A percentile compares a stretch with the other conserved stretches of the same genome.
These are phyloP conservation scores for Gossypium schwendimanii DNA, from an alignment of 441 rosid species.

Conservation along the genomic window DNA sequence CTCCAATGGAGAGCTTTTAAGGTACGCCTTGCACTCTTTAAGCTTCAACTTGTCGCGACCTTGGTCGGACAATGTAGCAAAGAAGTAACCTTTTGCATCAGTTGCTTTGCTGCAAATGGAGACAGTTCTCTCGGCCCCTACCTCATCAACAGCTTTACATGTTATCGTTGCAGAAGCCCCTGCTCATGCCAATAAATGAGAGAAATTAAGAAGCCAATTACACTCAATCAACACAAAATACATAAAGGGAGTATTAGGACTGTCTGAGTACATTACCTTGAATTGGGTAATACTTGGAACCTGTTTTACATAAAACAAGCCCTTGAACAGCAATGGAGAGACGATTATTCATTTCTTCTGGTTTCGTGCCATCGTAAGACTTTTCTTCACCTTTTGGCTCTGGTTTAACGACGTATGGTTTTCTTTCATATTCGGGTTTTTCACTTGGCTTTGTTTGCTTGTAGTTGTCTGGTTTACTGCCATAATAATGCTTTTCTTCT, in stretches of 20 bases:
- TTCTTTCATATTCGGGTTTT: background rate
- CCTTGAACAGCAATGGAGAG: constrained; percentile 23
- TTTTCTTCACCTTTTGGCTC: constrained; percentile 1
- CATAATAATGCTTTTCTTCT: background rate
- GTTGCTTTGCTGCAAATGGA: constrained; percentile 33
- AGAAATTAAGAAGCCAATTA: background rate
- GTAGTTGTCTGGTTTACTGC: background rate
- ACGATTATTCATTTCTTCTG: background rate
- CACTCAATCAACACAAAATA: background rate
- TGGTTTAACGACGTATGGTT: background rate
- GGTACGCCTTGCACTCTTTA: constrained; percentile 38
- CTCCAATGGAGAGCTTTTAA: constrained; percentile 33
- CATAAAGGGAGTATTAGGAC: background rate
- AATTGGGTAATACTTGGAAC: constrained; percentile 16
- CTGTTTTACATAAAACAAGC: constrained; percentile 13
- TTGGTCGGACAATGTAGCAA: constrained; percentile 22
- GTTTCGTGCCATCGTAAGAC: background rate
- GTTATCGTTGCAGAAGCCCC: constrained; percentile 42
- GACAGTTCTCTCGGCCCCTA: constrained; percentile 30
- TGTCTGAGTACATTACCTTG: constrained; percentile 19
- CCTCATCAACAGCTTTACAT: constrained; percentile 27
- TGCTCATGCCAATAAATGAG: background rate
- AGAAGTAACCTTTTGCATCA: constrained; percentile 41
- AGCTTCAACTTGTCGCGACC: constrained; percentile 19
- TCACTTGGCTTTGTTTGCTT: background rate